These are phyloP conservation scores for Globisporangium paddicum DNA, from an alignment of 352 stramenopile genomes.

Conservation along the genomic window DNA sequence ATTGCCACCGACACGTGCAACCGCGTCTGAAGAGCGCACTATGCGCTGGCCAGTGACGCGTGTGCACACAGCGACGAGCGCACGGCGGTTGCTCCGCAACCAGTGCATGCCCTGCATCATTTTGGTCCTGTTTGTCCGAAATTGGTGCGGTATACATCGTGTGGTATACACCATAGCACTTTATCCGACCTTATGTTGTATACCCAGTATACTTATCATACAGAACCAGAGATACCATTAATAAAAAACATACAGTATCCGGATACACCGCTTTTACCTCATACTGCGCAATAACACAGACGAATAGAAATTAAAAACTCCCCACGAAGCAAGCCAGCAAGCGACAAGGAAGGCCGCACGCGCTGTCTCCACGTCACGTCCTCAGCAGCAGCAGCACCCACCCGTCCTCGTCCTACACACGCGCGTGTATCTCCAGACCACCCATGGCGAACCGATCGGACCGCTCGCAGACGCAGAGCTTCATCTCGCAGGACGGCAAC, in stretches of 20 bases:
- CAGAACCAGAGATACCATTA: too few species aligned
- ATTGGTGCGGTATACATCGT: background rate
- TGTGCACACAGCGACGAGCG: slow-evolving; percentile 9
- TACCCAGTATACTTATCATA: too few species aligned
- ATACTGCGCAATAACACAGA: background rate
- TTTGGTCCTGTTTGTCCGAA: background rate
- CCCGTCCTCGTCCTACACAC: too few species aligned
- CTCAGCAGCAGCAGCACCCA: too few species aligned
- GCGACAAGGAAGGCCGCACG: background rate
- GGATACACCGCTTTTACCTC: too few species aligned
- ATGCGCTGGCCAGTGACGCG: background rate
- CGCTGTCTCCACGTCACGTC: background rate
- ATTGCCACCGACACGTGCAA: background rate
- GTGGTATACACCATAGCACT: background rate
- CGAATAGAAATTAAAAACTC: too few species aligned
- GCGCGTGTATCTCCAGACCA: background rate
- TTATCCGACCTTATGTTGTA: background rate
- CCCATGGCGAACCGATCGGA: slow-evolving; percentile 5
- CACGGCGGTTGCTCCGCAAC: slow-evolving; percentile 17
- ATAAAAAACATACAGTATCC: too few species aligned
- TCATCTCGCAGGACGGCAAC: slow-evolving; percentile 35
- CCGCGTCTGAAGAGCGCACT: background rate
- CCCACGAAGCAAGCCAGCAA: background rate
- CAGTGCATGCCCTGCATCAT: slow-evolving; percentile 17
- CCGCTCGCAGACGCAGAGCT: slow-evolving; percentile 30